Conservation (phyloP, 2,329 filamentous ascomycete genomes). For the Scedosporium apiospermum region DNA sequence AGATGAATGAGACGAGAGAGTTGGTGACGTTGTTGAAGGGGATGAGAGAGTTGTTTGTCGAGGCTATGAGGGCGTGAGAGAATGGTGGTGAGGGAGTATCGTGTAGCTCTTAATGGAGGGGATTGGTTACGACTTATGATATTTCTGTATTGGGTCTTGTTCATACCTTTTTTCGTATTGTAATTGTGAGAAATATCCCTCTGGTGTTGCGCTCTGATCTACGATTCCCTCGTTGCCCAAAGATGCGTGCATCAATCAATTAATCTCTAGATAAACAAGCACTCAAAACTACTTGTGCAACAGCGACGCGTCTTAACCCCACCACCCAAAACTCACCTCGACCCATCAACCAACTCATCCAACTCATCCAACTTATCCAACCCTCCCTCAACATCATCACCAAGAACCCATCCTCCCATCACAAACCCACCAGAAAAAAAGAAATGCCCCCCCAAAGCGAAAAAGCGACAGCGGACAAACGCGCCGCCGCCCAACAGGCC, state of each 20-base stretch:
- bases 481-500: slow-evolving; percentile 69
- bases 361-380: neutral
- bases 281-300: neutral
- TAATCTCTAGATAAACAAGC: no score
- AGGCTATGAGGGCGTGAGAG: slow-evolving; percentile 46
- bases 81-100: neutral
- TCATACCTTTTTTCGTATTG: neutral
- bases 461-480: slow-evolving; percentile 52
- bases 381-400: neutral
- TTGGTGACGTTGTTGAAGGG: slow-evolving; percentile 65
- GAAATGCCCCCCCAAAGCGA: slow-evolving; percentile 24
- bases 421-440: slow-evolving; percentile 8
- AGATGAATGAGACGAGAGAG: slow-evolving; percentile 72
- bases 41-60: slow-evolving; percentile 71
- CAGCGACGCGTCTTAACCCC: neutral
- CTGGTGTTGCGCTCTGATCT: no score
- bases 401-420: neutral
- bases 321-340: neutral
- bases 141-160: neutral
- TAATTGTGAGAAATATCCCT: no score
- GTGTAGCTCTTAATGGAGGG: neutral
- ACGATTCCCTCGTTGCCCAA: no score
- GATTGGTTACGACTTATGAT: neutral
- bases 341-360: neutral
- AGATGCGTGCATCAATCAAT: no score